Evolutionary conservation across 2,329 filamentous ascomycete species (phyloP).

Genomic region (Pestalotiopsis sp.): DNA sequence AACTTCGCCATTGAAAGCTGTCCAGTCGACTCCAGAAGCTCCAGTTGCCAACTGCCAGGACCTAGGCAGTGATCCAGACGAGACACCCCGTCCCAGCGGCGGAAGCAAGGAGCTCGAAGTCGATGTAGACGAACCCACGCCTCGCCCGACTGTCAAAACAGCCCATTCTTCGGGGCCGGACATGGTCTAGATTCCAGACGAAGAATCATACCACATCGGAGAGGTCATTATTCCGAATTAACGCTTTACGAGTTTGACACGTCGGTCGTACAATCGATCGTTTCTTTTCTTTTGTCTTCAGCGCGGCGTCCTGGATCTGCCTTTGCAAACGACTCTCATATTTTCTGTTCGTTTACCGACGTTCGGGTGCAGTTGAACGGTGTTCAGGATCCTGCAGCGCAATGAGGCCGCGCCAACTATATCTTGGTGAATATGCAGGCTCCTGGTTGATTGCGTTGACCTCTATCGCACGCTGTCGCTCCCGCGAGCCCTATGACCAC

Average conservation of each 20-base stretch:
- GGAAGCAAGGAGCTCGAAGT: conserved; percentile 21
- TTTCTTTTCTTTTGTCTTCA: conserved; percentile 7
- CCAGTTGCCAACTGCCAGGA: conserved; percentile 23
- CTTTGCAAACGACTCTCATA: background rate
- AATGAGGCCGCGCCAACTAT: background rate
- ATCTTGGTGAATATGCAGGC: background rate
- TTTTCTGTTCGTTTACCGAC: background rate
- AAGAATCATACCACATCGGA: background rate
- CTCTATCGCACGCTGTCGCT: background rate
- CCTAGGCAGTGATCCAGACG: conserved; percentile 34
- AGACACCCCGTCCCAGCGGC: conserved; percentile 44
- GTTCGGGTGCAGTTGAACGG: background rate
- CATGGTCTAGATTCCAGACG: background rate
- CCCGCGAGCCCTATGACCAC: background rate
- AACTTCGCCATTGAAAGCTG: conserved; percentile 21
- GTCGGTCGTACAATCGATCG: background rate
- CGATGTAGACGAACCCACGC: conserved; percentile 40
- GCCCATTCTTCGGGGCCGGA: background rate
- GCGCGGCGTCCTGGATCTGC: conserved; percentile 3
- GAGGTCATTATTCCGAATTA: background rate
- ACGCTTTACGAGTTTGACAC: background rate
- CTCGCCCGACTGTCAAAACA: conserved; percentile 33
- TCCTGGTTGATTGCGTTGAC: background rate
- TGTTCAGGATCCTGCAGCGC: background rate
- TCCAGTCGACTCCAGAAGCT: conserved; percentile 33